phyloP scores from a whole-genome alignment of 1,284 basidiomycete genomes.

The Puccinia polysora region DNA sequence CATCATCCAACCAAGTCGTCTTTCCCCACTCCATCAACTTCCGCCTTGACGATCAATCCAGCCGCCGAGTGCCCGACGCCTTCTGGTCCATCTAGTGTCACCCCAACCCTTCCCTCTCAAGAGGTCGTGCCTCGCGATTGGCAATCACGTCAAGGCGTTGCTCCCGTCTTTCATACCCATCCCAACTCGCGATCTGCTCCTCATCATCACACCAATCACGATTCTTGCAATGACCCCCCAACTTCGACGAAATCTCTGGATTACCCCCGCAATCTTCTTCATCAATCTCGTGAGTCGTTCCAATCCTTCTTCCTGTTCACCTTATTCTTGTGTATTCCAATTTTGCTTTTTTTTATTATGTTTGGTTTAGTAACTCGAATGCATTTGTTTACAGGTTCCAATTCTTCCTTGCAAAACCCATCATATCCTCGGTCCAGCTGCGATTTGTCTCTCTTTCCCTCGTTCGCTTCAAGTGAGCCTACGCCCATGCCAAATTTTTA shows the following conservation, averaged over 20 bases:
- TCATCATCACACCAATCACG: background rate
- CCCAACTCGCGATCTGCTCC: background rate
- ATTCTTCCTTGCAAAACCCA: background rate
- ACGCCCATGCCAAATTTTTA: conserved; percentile 1
- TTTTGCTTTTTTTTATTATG: background rate
- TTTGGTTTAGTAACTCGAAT: background rate
- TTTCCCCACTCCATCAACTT: conserved; percentile 14
- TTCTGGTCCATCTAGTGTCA: background rate
- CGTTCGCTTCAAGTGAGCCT: conserved; percentile 1
- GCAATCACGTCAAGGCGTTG: background rate
- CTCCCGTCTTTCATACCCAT: background rate
- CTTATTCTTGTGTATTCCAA: background rate
- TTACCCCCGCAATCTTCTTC: conserved; percentile 13
- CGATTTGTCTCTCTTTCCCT: conserved; percentile 6
- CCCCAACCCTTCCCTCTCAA: background rate
- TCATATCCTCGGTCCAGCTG: conserved; percentile 14
- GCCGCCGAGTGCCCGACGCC: background rate
- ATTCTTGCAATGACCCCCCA: background rate
- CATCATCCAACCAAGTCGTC: background rate
- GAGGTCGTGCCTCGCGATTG: conserved; percentile 4
- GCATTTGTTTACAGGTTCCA: background rate
- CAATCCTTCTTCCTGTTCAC: background rate
- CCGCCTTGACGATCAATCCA: background rate
- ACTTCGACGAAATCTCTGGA: conserved; percentile 14
- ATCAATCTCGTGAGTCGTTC: conserved; percentile 2